Conservation (phyloP, 1,284 basidiomycete genomes). For the Schizophyllum commune region DNA sequence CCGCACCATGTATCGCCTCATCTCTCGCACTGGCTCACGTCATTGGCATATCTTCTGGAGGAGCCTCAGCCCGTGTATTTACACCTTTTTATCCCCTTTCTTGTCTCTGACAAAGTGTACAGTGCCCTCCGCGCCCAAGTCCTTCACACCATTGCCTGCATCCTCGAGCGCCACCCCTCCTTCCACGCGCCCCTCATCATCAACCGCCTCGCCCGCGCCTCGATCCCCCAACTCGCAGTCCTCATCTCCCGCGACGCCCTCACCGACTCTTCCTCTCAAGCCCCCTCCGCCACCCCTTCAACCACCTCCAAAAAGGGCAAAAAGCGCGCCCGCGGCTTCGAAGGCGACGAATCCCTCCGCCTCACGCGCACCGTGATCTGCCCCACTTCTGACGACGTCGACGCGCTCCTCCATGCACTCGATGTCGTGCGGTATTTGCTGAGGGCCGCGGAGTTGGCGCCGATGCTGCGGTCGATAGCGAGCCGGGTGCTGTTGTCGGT, state of each 20-base stretch:
- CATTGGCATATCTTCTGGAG: conserved; percentile 56
- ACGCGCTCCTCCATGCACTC: conserved; percentile 49
- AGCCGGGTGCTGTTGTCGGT: conserved; percentile 52
- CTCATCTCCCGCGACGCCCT: conserved; percentile 35
- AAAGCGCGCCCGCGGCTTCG: conserved; percentile 68
- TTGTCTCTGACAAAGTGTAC: conserved; percentile 38
- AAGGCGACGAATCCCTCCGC: conserved; percentile 74
- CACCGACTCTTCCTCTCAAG: conserved; percentile 19
- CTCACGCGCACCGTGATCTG: conserved; percentile 41
- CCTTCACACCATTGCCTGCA: conserved; percentile 30
- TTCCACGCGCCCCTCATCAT: conserved; percentile 40
- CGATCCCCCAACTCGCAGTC: conserved; percentile 41
- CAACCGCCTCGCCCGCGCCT: conserved; percentile 47
- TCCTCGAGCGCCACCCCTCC: conserved; percentile 26
- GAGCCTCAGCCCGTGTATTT: conserved; percentile 34
- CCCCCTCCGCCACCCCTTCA: neutral
- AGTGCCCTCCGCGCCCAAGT: conserved; percentile 36
- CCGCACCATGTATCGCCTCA: conserved; percentile 46
- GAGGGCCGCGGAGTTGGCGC: conserved; percentile 39
- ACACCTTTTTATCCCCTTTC: neutral
- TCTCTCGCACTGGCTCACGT: conserved; percentile 36
- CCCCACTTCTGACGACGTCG: conserved; percentile 40
- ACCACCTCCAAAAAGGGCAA: conserved; percentile 48
- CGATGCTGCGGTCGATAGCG: conserved; percentile 49
- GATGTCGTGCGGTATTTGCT: conserved; percentile 51